These are phyloP conservation scores for Nemania serpens DNA, from an alignment of 2,329 filamentous ascomycete genomes.

Conservation along the genomic window DNA sequence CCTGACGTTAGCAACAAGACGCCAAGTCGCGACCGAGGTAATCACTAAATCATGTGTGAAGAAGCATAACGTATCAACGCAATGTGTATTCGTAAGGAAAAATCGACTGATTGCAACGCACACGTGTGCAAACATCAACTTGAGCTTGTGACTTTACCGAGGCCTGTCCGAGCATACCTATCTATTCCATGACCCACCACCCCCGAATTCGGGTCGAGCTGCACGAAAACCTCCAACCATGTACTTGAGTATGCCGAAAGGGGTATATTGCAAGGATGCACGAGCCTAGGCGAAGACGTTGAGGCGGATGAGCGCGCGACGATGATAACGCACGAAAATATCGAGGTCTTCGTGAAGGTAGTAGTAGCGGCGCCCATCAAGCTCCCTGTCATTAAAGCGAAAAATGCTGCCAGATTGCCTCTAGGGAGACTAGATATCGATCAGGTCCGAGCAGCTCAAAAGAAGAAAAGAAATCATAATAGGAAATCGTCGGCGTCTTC, in stretches of 20 bases:
- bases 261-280: slow-evolving; percentile 34
- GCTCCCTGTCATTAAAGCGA: slow-evolving; percentile 26
- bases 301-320: slow-evolving; percentile 12
- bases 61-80: slow-evolving; percentile 25
- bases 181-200: slow-evolving; percentile 27
- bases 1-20: too few species aligned
- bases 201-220: slow-evolving; percentile 23
- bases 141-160: slow-evolving; percentile 23
- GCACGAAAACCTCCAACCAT: slow-evolving; percentile 26
- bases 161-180: slow-evolving; percentile 30
- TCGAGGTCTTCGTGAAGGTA: slow-evolving; percentile 8
- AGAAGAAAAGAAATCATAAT: slow-evolving; percentile 35
- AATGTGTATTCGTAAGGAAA: slow-evolving; percentile 36
- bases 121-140: slow-evolving; percentile 24
- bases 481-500: slow-evolving; percentile 33
- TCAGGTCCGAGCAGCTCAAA: slow-evolving; percentile 23
- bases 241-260: slow-evolving; percentile 26
- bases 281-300: slow-evolving; percentile 21
- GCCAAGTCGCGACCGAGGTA: too few species aligned
- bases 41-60: not conserved
- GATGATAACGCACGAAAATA: slow-evolving; percentile 15
- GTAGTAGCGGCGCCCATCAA: slow-evolving; percentile 19
- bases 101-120: slow-evolving; percentile 32
- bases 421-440: slow-evolving; percentile 28
- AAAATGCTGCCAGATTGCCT: slow-evolving; percentile 33